These are phyloP conservation scores for Dichotomocladium elegans DNA, from an alignment of 371 early-diverging fungal genomes.

Conservation along the genomic window DNA sequence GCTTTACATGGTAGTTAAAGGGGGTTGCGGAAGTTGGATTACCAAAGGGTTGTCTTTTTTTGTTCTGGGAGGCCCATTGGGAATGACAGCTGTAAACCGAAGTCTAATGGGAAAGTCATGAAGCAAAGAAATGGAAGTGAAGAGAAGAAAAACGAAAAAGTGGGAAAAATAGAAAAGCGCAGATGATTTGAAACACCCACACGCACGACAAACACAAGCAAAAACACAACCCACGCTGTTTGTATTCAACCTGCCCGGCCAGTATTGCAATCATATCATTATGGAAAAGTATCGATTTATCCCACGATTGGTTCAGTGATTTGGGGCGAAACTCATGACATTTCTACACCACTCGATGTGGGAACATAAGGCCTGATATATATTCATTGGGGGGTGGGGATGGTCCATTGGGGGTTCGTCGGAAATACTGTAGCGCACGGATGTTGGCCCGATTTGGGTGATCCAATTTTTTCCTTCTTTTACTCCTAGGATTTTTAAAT, in stretches of 20 bases:
- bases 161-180: background rate
- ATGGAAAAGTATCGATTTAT: too few species aligned
- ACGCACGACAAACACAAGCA: background rate
- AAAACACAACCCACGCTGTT: background rate
- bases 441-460: too few species aligned
- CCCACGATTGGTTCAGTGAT: too few species aligned
- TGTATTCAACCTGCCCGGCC: background rate
- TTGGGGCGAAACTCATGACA: too few species aligned
- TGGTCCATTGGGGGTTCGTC: too few species aligned
- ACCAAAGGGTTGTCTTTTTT: constrained; percentile 10
- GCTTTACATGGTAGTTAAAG: background rate
- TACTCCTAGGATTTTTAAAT: background rate
- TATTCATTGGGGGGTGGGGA: too few species aligned
- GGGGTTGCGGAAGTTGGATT: background rate
- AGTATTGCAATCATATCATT: background rate
- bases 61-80: constrained; percentile 1
- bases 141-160: background rate
- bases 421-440: too few species aligned
- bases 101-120: constrained; percentile 1
- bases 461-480: background rate
- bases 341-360: too few species aligned
- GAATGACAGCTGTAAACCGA: background rate
- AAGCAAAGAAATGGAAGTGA: background rate
- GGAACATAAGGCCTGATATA: too few species aligned
- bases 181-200: constrained; percentile 2